Evolutionary conservation across 2,329 filamentous ascomycete genomes (phyloP).

Genomic region (Pseudocercospora crystallina): DNA sequence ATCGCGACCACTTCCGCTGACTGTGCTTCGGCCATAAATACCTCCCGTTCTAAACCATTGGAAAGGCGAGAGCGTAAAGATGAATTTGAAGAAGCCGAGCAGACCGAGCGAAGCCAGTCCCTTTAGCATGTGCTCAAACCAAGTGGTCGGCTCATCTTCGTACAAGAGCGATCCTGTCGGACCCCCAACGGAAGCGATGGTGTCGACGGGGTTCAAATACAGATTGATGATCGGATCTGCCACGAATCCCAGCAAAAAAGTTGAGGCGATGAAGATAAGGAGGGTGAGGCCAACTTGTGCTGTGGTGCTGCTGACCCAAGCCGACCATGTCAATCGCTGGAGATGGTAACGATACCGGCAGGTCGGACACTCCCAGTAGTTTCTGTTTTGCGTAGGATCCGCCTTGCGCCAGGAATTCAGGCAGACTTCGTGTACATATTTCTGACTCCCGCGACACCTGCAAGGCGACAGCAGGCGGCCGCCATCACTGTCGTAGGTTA

Average conservation of each 20-base stretch:
- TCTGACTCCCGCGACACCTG: conserved; percentile 87
- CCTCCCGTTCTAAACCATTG: conserved; percentile 70
- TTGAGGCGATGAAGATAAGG: conserved; percentile 65
- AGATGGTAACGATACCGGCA: conserved; percentile 82
- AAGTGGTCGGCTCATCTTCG: conserved; percentile 59
- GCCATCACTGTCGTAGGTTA: conserved; percentile 69
- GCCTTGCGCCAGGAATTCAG: conserved; percentile 78
- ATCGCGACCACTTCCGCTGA: conserved; percentile 67
- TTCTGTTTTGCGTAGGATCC: conserved; percentile 64
- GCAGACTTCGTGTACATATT: conserved; percentile 92
- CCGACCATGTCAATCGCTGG: conserved; percentile 72
- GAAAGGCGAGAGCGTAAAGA: conserved; percentile 72
- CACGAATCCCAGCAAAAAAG: conserved; percentile 78
- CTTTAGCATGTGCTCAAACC: conserved; percentile 83
- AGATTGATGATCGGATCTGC: conserved; percentile 90
- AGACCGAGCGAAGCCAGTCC: conserved; percentile 87
- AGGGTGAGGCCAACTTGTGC: conserved; percentile 71
- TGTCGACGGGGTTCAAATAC: conserved; percentile 70
- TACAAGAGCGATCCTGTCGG: conserved; percentile 33
- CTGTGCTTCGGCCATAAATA: conserved; percentile 40
- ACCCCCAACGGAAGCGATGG: conserved; percentile 36
- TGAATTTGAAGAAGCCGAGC: conserved; percentile 78
- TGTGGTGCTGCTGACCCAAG: conserved; percentile 55
- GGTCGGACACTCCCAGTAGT: conserved; percentile 85
- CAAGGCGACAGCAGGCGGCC: conserved; percentile 85